Evolutionary conservation across 2,329 filamentous ascomycete genomes (phyloP).

Genomic region (Cucurbitaria berberidis): DNA sequence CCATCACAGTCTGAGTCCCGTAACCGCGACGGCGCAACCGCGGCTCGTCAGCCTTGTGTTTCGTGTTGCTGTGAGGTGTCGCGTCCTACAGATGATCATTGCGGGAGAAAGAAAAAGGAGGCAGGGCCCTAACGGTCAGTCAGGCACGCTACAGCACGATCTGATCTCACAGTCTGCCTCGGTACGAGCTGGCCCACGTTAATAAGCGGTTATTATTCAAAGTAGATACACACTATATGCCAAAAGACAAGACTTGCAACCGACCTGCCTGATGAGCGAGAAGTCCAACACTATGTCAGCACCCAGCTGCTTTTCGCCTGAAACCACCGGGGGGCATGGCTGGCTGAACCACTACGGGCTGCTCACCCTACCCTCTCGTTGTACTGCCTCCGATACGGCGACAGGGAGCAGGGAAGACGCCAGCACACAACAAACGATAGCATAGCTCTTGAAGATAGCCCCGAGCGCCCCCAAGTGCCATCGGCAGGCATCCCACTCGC

Average conservation of each 20-base stretch:
- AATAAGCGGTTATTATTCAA: too few relatives aligned
- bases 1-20: too few relatives aligned
- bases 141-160: slow-evolving; percentile 19
- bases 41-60: slow-evolving; percentile 32
- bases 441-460: too few relatives aligned
- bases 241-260: slow-evolving; percentile 8
- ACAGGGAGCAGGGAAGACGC: slow-evolving; percentile 8
- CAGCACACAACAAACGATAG: background rate
- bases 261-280: slow-evolving; percentile 11
- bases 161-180: slow-evolving; percentile 11
- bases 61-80: slow-evolving; percentile 32
- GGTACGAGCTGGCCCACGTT: slow-evolving; percentile 16
- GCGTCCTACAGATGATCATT: slow-evolving; percentile 29
- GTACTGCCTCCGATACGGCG: slow-evolving; percentile 11
- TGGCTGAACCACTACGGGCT: background rate
- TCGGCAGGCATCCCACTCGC: slow-evolving; percentile 22
- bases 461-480: too few relatives aligned
- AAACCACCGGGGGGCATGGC: slow-evolving; percentile 14
- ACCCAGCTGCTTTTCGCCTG: slow-evolving; percentile 3
- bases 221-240: too few relatives aligned
- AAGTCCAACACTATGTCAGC: slow-evolving; percentile 18
- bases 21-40: too few relatives aligned
- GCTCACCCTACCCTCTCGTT: slow-evolving; percentile 5
- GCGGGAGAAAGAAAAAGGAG: slow-evolving; percentile 8
- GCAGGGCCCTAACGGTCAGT: slow-evolving; percentile 14